Evolutionary conservation across 352 stramenopile species (phyloP), one percentile per base, ranked within the genome.

Genomic region (Phytopythium litorale): DNA sequence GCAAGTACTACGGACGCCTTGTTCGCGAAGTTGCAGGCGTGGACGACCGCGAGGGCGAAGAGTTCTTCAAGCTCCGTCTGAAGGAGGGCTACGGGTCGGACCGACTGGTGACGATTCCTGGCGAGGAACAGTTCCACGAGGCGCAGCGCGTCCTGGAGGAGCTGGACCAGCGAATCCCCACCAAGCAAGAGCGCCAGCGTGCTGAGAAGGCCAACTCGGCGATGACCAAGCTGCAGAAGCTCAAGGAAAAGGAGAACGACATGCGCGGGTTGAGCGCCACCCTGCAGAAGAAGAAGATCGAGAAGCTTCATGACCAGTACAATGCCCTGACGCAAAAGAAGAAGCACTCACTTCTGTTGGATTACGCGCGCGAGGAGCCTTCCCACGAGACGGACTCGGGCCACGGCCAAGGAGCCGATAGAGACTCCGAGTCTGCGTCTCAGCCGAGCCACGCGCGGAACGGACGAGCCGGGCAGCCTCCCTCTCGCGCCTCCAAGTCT

Each of bases 1-100:
- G 90, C 57, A 94, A 95, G 52, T 95, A 97, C 64, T 99, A 99
- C 67, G 89, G 82, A 0, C 75, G 83, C 19, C 86, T 98, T 32
- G 78, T 98, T 37, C 83, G 81, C 48, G 86, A 97, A 61, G 87
- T 98, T 23, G 88, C 95, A 8, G 96, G 95, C 1, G 78, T 98
- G 37, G 81, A 92, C 40, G 96, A 99, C 72, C 68, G 71, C 0
- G 88, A 97, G 43, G 95, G 95, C 21, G 85, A 86, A 56, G 70
- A 87, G 15, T 98, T 98, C 62, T 98, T 98, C 64, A 86, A 88
- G 56, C 58, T 89, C 30, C 84, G 87, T 15, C 71, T 96, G 23
- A 87, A 88, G 52, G 84, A 96, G 78, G 87, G 87, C 0, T 92
- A 94, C 50, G 84, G 87, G 2, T 93, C 84, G 2, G 83, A 92